Percentiles rank a stretch among this genome's conserved stretches.
These are phyloP conservation scores for Trypanosoma melophagium DNA, from an alignment of 208 protist genomes.

Conservation along the genomic window DNA sequence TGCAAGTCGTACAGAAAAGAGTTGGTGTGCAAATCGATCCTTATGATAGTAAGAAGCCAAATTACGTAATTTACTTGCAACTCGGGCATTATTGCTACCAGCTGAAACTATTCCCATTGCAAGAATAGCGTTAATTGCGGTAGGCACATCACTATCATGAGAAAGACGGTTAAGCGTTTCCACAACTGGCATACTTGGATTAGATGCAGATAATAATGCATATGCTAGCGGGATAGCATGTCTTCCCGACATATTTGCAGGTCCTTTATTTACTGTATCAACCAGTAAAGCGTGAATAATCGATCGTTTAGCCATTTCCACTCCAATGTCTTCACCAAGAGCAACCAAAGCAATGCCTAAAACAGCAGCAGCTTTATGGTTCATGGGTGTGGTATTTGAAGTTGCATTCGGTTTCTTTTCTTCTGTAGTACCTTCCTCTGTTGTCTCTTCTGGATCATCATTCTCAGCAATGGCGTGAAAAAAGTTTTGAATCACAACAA, in stretches of 20 bases:
- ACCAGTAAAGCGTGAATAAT: constrained; percentile 96
- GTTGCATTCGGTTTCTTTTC: constrained; percentile 32
- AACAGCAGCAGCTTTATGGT: constrained; percentile 93
- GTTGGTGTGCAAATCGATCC: constrained; percentile 78
- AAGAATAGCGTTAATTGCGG: constrained; percentile 95
- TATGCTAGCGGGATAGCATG: constrained; percentile 98
- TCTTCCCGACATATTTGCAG: constrained; percentile 76
- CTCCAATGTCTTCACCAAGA: constrained; percentile 97
- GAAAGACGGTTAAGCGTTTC: constrained; percentile 97
- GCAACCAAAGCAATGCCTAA: constrained; percentile 98
- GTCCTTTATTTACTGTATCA: constrained; percentile 83
- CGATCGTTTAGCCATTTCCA: constrained; percentile 96
- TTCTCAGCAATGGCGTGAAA: constrained; percentile 95
- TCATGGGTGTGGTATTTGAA: constrained; percentile 53
- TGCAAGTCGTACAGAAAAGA: constrained; percentile 85
- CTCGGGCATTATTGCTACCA: constrained; percentile 98
- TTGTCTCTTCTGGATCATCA: constrained; percentile 68
- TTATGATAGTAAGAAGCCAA: constrained; percentile 97
- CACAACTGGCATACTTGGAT: constrained; percentile 96
- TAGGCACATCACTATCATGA: constrained; percentile 96
- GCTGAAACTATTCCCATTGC: constrained; percentile 95
- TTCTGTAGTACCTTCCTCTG: constrained; percentile 34
- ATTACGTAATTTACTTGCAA: constrained; percentile 93
- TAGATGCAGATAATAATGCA: constrained; percentile 95
- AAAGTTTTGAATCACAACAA: constrained; percentile 97